Percentiles rank a stretch among this genome's conserved stretches.
phyloP scores from a whole-genome alignment of 208 protist species.

The Acanthamoeba lenticulata region DNA sequence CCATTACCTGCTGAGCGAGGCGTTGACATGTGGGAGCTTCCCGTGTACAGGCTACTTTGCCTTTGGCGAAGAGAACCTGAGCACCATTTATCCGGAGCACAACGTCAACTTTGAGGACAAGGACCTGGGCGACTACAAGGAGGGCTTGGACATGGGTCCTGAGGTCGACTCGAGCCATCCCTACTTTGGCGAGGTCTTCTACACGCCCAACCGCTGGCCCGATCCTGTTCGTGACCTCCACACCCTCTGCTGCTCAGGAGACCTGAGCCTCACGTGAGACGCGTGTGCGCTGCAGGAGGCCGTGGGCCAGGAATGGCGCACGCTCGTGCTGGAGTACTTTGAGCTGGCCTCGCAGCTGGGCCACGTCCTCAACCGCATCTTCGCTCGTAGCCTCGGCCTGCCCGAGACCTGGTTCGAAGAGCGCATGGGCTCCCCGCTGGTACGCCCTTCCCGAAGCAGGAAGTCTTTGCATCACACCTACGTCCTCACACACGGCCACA shows the following conservation, averaged over 20 bases:
- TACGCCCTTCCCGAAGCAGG: neutral
- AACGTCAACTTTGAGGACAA: constrained; percentile 16
- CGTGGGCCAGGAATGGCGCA: neutral
- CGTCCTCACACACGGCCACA: neutral
- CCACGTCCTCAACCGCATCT: neutral
- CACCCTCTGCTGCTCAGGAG: too few relatives aligned
- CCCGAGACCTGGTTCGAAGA: constrained; percentile 38
- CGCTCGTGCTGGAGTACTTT: constrained; percentile 17
- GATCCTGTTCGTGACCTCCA: too few relatives aligned
- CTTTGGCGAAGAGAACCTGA: constrained; percentile 16
- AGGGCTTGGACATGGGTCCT: neutral
- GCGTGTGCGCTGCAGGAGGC: too few relatives aligned
- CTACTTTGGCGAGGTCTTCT: neutral
- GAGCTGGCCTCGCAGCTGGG: neutral
- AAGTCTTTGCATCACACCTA: neutral
- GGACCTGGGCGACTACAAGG: constrained; percentile 32
- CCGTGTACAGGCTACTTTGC: neutral
- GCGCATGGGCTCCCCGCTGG: neutral
- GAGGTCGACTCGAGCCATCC: neutral
- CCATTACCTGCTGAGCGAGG: neutral
- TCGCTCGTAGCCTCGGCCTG: neutral
- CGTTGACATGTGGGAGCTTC: neutral
- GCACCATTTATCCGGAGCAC: neutral
- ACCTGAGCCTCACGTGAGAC: too few relatives aligned
- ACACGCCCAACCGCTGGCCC: constrained; percentile 45